These are phyloP conservation scores for Saccharomycopsis amapae DNA, from an alignment of 805 yeast species.

Conservation along the genomic window DNA sequence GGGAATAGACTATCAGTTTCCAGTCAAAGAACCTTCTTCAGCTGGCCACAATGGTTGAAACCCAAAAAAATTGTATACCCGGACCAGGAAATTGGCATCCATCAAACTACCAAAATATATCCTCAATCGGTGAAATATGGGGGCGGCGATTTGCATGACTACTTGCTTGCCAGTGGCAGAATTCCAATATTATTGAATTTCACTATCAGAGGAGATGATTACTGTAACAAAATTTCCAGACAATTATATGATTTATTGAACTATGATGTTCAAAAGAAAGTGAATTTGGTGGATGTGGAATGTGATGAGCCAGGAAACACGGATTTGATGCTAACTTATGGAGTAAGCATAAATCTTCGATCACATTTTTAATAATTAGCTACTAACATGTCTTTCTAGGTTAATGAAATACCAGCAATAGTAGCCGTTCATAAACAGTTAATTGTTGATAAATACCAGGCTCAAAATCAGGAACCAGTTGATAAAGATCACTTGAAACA, in stretches of 20 bases:
- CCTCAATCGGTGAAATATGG: slow-evolving; percentile 12
- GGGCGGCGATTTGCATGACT: slow-evolving; percentile 51
- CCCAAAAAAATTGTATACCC: slow-evolving; percentile 13
- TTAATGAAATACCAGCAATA: neutral
- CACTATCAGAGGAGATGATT: slow-evolving; percentile 56
- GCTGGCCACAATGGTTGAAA: too few relatives aligned
- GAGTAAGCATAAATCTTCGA: slow-evolving; percentile 26
- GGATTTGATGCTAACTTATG: slow-evolving; percentile 51
- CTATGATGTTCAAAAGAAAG: slow-evolving; percentile 37
- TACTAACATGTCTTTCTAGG: neutral
- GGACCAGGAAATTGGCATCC: slow-evolving; percentile 17
- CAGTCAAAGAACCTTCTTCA: too few relatives aligned
- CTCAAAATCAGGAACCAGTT: neutral
- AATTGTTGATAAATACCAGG: neutral
- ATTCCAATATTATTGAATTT: slow-evolving; percentile 67
- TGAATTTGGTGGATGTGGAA: slow-evolving; percentile 66
- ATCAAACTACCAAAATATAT: slow-evolving; percentile 16
- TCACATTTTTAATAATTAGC: too few relatives aligned
- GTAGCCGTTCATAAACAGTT: neutral
- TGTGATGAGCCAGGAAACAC: slow-evolving; percentile 58
- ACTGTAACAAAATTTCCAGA: slow-evolving; percentile 56
- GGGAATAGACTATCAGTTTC: too few relatives aligned
- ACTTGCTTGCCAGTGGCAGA: slow-evolving; percentile 39
- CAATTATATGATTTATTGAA: slow-evolving; percentile 48
- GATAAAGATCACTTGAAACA: too few relatives aligned